Evolutionary conservation across 2,329 filamentous ascomycete genomes (phyloP), one percentile per base, ranked within the genome.

Genomic region (Elsinoe perseae): DNA sequence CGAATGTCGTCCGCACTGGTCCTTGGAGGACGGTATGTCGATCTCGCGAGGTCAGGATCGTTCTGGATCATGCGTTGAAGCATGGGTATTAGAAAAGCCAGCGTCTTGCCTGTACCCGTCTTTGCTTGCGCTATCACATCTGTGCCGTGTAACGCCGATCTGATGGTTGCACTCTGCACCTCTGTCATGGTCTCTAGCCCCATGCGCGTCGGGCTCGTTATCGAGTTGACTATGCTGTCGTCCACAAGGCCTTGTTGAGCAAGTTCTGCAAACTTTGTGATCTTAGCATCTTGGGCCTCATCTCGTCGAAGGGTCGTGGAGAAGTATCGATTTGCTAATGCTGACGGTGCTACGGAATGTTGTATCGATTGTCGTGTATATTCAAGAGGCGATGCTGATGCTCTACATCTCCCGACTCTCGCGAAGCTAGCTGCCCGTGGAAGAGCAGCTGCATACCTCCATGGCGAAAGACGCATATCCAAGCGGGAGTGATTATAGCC

Each of bases 121-220:
- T 89, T 95, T 58, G 93, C 93, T 75, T 97, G 93, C 46, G 92
- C 93, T 62, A 97, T 72, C 87, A 95, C 78, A 70, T 96, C 92
- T 59, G 78, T 81, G 20, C 93, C 91, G 62, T 83, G 82, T 40
- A 97, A 75, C 3, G 87, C 88, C 56, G 88, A 80, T 58, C 82
- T 82, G 67, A 98, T 90, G 10, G 92, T 95, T 68, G 85, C 80
- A 48, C 82, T 78, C 71, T 98, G 93, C 12, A 98, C 92, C 20
- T 93, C 86, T 20, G 92, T 97, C 93, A 98, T 97, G 38, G 77
- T 82, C 50, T 86, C 80, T 64, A 96, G 85, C 25, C 79, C 75
- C 84, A 97, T 87, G 3, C 50, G 7, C 54, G 82, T 80, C 18
- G 9, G 40, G 4, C 80, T 63, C 1, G 81, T 86, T 63, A 98